These are phyloP conservation scores for Lipomyces spencermartinsiae DNA, from an alignment of 805 yeast genomes.

Conservation along the genomic window DNA sequence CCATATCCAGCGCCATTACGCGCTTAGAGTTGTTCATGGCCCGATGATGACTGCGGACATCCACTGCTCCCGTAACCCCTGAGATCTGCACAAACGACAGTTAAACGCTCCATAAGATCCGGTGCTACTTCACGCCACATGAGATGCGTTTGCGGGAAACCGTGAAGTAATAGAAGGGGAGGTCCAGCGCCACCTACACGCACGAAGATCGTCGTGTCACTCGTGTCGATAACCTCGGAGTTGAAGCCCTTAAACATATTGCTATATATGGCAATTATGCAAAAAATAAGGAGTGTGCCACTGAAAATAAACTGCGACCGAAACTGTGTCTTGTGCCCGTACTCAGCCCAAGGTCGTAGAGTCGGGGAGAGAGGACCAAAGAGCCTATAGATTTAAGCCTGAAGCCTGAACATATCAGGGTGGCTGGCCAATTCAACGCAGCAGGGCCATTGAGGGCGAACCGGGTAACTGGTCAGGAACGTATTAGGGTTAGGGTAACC, in stretches of 20 bases:
- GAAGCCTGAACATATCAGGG: too few relatives aligned
- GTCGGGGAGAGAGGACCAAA: too few relatives aligned
- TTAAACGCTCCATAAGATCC: slow-evolving; percentile 15
- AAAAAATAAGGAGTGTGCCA: too few relatives aligned
- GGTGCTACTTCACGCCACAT: slow-evolving; percentile 30
- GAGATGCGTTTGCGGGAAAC: slow-evolving; percentile 29
- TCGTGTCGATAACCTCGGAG: not conserved
- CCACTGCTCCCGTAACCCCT: slow-evolving; percentile 34
- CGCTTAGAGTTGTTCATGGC: slow-evolving; percentile 26
- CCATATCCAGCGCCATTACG: slow-evolving; percentile 30
- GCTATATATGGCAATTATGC: too few relatives aligned
- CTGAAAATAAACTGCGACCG: too few relatives aligned
- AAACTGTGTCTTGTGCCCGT: too few relatives aligned
- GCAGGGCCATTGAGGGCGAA: too few relatives aligned
- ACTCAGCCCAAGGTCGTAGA: too few relatives aligned
- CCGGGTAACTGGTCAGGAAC: too few relatives aligned
- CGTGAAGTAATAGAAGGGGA: slow-evolving; percentile 27
- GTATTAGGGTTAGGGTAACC: too few relatives aligned
- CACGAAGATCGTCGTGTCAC: slow-evolving; percentile 6
- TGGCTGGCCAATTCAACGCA: too few relatives aligned
- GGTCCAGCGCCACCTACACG: slow-evolving; percentile 9
- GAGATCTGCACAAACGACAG: slow-evolving; percentile 29
- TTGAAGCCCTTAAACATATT: slow-evolving; percentile 5
- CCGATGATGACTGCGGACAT: slow-evolving; percentile 15
- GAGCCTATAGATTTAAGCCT: too few relatives aligned